A percentile compares a stretch with the other conserved stretches of the same genome.
Evolutionary conservation across 306 rosid genomes (phyloP).

Genomic region (Acacia melanoxylon): DNA sequence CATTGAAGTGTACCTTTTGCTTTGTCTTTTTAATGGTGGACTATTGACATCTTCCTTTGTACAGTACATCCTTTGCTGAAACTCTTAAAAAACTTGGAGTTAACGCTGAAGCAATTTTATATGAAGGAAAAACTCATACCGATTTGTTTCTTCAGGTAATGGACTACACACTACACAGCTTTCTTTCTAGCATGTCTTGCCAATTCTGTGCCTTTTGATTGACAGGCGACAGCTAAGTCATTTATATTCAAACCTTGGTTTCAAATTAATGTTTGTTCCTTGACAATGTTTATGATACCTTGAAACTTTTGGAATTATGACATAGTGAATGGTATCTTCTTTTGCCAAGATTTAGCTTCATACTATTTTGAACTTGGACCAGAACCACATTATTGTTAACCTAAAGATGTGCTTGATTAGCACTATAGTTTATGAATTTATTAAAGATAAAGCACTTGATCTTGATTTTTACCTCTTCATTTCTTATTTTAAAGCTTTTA

Average conservation of each 20-base stretch:
- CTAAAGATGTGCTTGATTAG: neutral
- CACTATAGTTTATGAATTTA: neutral
- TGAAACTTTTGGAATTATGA: neutral
- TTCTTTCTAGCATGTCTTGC: constrained; percentile 15
- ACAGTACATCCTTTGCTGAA: constrained; percentile 78
- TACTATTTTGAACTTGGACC: neutral
- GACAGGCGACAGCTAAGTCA: neutral
- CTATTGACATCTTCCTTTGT: constrained; percentile 30
- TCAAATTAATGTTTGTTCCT: neutral
- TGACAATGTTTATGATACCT: neutral
- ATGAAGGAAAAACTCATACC: constrained; percentile 87
- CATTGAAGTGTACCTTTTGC: neutral
- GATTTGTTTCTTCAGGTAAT: constrained; percentile 94
- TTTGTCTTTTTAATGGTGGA: neutral
- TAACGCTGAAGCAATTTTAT: constrained; percentile 67
- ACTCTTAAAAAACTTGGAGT: constrained; percentile 72
- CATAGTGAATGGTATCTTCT: neutral
- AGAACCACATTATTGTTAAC: neutral
- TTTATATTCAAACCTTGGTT: neutral
- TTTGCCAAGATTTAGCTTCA: neutral
- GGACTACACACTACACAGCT: constrained; percentile 8
- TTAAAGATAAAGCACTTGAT: neutral
- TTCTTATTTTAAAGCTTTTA: neutral
- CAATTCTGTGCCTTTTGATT: neutral
- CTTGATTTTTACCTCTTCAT: neutral